Base-by-base conservation (phyloP, 192 early-diverging fungal species). In the Obelidium mucronatum region DNA sequence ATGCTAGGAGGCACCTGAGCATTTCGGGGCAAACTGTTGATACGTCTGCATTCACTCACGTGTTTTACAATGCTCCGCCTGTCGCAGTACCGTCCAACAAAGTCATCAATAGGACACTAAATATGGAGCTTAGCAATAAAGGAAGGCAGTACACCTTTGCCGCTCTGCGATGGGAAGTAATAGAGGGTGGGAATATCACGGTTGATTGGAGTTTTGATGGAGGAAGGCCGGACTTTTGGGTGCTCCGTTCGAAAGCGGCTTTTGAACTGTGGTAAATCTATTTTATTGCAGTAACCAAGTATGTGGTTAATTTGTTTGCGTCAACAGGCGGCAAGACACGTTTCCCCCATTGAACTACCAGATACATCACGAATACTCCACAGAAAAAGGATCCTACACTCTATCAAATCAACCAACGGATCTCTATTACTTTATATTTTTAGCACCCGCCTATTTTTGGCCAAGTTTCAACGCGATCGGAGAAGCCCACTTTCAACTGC, bases 61-160 rank as follows among this genome's bases (percentile, higher is more conserved):
- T 72, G 11, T 72, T 72, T 58, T 72, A 72, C 69, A 72, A 72
- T 37, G 26, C 11, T 31, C 67, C 67, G 1, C 69, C 69, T 0
- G 33, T 31, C 2, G 36, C 36, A n/a, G 36, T 72, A 5, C 69
- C 54, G 2, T n/a, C 69, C 5, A n/a, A 55, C 6, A 13, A 35
- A 26, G 2, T 54, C n/a, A 36, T 58, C 39, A 31, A n/a, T 22
- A 24, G 62, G 15, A 64, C 26, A 28, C 19, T 64, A 5, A 6
- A 22, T 64, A 8, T 35, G 15, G 8, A 36, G 22, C 34, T 42
- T 19, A 1, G 15, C 11, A 40, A 54, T 59, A 17, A 22, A 6
- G 36, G 11, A 2, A 59, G 15, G 69, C 19, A 59, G 19, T 59
- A n/a, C 26, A 5, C 33, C 13, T 59, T 72, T 26, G n/a, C 69